Percentiles rank a stretch among this genome's conserved stretches.
phyloP scores from a whole-genome alignment of 2,329 filamentous ascomycete species.

The Aureobasidium sp. region DNA sequence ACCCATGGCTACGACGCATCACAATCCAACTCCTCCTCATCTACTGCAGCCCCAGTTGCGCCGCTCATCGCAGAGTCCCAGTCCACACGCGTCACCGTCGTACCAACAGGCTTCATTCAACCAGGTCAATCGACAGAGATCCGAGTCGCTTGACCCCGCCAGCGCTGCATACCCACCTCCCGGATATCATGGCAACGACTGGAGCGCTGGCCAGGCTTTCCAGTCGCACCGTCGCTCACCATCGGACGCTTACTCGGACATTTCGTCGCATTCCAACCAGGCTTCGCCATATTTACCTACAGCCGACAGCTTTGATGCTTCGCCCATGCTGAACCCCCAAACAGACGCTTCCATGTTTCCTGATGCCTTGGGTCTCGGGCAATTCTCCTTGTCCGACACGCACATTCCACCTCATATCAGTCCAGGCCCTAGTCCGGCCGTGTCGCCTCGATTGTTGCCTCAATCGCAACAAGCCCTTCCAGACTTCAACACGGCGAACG shows the following conservation, averaged over 20 bases:
- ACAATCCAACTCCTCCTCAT: constrained; percentile 47
- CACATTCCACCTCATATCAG: constrained; percentile 44
- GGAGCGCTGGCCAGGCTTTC: constrained; percentile 54
- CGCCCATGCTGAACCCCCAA: constrained; percentile 66
- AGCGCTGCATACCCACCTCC: constrained; percentile 47
- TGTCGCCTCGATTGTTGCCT: constrained; percentile 55
- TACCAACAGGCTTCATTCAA: constrained; percentile 44
- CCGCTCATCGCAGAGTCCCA: constrained; percentile 45
- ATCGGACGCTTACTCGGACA: constrained; percentile 80
- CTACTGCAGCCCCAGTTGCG: constrained; percentile 45
- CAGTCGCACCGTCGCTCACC: constrained; percentile 74
- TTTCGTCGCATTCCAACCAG: constrained; percentile 64
- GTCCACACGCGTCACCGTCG: constrained; percentile 44
- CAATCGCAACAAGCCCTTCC: constrained; percentile 53
- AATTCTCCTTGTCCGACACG: constrained; percentile 69
- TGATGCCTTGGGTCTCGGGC: constrained; percentile 66
- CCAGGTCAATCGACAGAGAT: constrained; percentile 47
- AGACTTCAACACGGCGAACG: constrained; percentile 35
- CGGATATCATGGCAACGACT: constrained; percentile 42
- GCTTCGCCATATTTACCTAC: constrained; percentile 74
- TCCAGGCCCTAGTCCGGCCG: constrained; percentile 63
- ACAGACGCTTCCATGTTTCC: constrained; percentile 66
- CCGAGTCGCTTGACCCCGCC: constrained; percentile 49
- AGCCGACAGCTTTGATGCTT: constrained; percentile 76
- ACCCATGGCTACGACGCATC: constrained; percentile 42